Conservation (phyloP, 1,139 yeast species). For the Lodderomyces theae region DNA sequence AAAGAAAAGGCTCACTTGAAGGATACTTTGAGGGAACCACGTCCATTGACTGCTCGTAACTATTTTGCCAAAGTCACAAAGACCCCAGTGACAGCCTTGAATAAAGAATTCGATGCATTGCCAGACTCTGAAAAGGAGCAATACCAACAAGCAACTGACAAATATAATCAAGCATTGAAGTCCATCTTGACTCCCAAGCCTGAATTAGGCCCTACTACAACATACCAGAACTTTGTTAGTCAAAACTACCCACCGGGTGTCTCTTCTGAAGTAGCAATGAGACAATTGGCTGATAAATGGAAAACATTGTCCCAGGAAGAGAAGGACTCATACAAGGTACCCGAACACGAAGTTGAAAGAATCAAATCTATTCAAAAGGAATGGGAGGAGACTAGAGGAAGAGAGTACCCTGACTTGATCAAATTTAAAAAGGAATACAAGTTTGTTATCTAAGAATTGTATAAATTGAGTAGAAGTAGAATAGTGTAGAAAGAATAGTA, state of each 20-base stretch:
- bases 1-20: slow-evolving; percentile 5
- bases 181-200: slow-evolving; percentile 35
- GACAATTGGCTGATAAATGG: slow-evolving; percentile 31
- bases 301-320: slow-evolving; percentile 26
- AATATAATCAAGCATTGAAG: slow-evolving; percentile 25
- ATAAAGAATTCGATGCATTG: slow-evolving; percentile 13
- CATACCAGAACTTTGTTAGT: slow-evolving; percentile 32
- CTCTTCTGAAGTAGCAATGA: slow-evolving; percentile 24
- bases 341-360: slow-evolving; percentile 19
- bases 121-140: slow-evolving; percentile 26
- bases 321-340: slow-evolving; percentile 27
- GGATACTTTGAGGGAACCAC: slow-evolving; percentile 11
- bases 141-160: slow-evolving; percentile 25
- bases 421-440: slow-evolving; percentile 9
- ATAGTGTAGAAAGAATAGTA: background rate
- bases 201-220: slow-evolving; percentile 32
- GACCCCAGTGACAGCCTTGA: slow-evolving; percentile 9
- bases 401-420: slow-evolving; percentile 18
- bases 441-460: slow-evolving; percentile 1
- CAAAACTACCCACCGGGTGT: slow-evolving; percentile 27
- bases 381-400: slow-evolving; percentile 31
- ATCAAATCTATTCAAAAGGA: slow-evolving; percentile 18
- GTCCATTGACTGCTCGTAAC: slow-evolving; percentile 4
- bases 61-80: slow-evolving; percentile 19
- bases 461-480: background rate